A percentile compares a stretch with the other conserved stretches of the same genome.
phyloP scores from a whole-genome alignment of 2,329 filamentous ascomycete genomes.

The Penicillium brasilianum region DNA sequence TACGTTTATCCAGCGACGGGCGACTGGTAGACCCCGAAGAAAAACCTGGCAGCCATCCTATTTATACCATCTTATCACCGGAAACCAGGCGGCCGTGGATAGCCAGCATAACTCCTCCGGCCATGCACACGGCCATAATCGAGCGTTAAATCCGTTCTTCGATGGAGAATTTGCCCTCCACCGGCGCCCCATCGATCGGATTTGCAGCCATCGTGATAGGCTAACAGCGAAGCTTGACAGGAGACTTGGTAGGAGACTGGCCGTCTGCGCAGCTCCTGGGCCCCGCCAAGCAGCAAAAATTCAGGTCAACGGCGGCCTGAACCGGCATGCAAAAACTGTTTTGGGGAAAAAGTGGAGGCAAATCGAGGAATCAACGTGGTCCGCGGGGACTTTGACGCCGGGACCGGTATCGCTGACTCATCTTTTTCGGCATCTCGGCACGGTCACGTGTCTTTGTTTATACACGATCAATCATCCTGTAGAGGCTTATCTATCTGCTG shows the following conservation, averaged over 20 bases:
- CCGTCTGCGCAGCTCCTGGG: background rate
- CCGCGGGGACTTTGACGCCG: background rate
- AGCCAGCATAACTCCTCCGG: conserved; percentile 16
- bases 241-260: conserved; percentile 6
- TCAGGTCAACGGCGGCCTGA: conserved; percentile 14
- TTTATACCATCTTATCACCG: conserved; percentile 15
- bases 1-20: background rate
- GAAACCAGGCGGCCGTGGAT: conserved; percentile 9
- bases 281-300: conserved; percentile 1
- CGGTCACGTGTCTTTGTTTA: background rate
- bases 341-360: conserved; percentile 4
- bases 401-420: background rate
- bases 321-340: conserved; percentile 13
- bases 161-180: background rate
- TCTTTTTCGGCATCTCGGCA: conserved; percentile 7
- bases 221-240: background rate
- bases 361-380: background rate
- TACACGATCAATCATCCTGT: too few species aligned
- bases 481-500: too few species aligned
- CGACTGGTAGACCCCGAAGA: background rate
- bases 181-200: background rate
- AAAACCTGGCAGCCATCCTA: conserved; percentile 4
- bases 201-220: conserved; percentile 9
- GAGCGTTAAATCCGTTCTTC: conserved; percentile 12
- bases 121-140: conserved; percentile 22